Base-by-base conservation (phyloP, 1,284 basidiomycete genomes). In the Leucocoprinus gongylophorus region DNA sequence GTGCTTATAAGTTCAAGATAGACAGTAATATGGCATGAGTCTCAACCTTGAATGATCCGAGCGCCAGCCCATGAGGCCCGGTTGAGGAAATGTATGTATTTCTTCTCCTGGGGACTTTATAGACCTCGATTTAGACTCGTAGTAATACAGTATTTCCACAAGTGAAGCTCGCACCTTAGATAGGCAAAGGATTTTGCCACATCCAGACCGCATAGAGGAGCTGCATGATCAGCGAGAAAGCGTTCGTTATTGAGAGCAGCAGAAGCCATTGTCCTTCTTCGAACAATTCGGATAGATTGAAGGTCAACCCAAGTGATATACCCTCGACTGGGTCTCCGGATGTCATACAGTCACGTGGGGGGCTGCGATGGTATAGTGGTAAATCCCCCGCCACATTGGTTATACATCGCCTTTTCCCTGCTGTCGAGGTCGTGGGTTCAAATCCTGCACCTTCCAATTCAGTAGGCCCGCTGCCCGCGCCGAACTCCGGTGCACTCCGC, bases 21-120 rank as follows among this genome's bases (percentile, higher is more conserved):
- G 23, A 26, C 6, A 26, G 23, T 26, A 6, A 26, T 26, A 8
- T 29, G 20, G 37, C 29, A 9, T n/a, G 10, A 48, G 38, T 6
- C 23, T 6, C 23, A 26, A 61, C 76, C 83, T 70, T 90, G 85
- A 54, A 91, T 86, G 65, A 92, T 84, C 42, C 85, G 76, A 44
- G 80, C 86, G 32, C 90, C 89, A 0, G 85, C 85, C 89, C 90
- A 92, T 1, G 81, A 80, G 7, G 87, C 88, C 58, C 79, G 59
- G 9, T 75, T 76, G 15, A 89, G 46, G 60, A 77, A 81, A 64
- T 91, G 86, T 2, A 84, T 78, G 59, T 91, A 91, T 56, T 83
- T 76, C 67, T 86, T 87, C 63, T 91, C 88, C 59, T 76, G 78
- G 5, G 78, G 69, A 53, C 85, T 89, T 46, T 40, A 18, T 23